Evolutionary conservation across 108 stramenopile genomes (phyloP).

Genomic region (Nitzschia sp.): DNA sequence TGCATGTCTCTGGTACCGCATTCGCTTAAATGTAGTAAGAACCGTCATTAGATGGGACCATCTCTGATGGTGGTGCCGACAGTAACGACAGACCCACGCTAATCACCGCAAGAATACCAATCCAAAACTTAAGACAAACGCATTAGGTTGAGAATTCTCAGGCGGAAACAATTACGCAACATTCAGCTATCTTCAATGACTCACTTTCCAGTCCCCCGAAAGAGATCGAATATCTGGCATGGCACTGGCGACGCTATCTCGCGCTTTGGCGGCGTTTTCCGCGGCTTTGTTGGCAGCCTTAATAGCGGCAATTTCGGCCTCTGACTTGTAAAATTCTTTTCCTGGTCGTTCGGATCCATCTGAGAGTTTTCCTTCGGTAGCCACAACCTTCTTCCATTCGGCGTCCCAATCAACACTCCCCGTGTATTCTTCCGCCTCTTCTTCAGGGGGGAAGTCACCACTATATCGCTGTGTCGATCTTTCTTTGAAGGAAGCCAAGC

Average conservation of each 20-base stretch:
- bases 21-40: conserved; percentile 45
- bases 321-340: conserved; percentile 59
- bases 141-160: neutral
- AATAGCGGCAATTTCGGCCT: conserved; percentile 58
- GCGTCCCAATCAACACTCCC: conserved; percentile 58
- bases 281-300: conserved; percentile 53
- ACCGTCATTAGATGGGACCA: conserved; percentile 15
- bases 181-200: neutral
- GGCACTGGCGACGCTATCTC: conserved; percentile 6
- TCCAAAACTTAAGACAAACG: conserved; percentile 43
- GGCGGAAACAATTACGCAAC: neutral
- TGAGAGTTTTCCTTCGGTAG: conserved; percentile 23
- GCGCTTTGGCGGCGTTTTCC: conserved; percentile 22
- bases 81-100: conserved; percentile 41
- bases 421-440: conserved; percentile 30
- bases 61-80: conserved; percentile 17
- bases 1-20: too few species aligned
- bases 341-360: conserved; percentile 41
- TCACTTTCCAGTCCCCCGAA: conserved; percentile 49
- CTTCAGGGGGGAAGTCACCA: conserved; percentile 30
- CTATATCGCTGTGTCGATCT: neutral
- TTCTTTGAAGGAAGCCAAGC: neutral
- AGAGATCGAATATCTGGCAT: conserved; percentile 33
- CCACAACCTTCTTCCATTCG: conserved; percentile 67
- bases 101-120: conserved; percentile 46